A percentile compares a stretch with the other conserved stretches of the same genome.
Conservation (phyloP, 495 filamentous ascomycete species). For the Margaritispora aquatica region DNA sequence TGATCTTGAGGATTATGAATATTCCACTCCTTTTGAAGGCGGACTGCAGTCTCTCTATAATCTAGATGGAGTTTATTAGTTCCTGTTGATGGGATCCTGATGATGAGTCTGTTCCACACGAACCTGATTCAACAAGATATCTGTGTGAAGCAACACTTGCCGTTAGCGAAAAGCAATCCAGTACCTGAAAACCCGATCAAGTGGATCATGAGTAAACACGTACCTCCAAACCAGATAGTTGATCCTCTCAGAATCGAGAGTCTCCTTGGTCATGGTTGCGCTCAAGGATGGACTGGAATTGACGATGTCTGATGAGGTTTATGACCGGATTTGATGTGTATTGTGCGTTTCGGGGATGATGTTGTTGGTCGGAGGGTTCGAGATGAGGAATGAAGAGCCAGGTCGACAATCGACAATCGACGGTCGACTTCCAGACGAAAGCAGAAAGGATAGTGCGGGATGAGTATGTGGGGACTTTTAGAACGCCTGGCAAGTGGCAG, state of each 20-base stretch:
- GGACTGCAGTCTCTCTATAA: conserved; percentile 68
- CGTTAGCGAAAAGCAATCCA: conserved; percentile 19
- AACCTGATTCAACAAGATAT: conserved; percentile 88
- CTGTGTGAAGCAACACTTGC: conserved; percentile 37
- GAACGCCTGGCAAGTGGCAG: conserved; percentile 3
- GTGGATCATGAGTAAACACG: conserved; percentile 32
- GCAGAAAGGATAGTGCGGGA: conserved; percentile 16
- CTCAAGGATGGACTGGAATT: conserved; percentile 26
- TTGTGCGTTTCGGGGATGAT: conserved; percentile 24
- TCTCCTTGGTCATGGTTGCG: conserved; percentile 46
- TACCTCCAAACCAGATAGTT: conserved; percentile 99
- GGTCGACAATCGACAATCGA: conserved; percentile 16
- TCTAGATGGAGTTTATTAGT: conserved; percentile 31
- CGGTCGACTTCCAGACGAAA: too few species aligned
- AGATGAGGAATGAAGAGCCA: conserved; percentile 31
- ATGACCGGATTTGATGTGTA: neutral
- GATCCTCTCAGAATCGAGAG: conserved; percentile 84
- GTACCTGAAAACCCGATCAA: conserved; percentile 20
- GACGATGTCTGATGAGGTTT: conserved; percentile 6
- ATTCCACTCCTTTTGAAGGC: conserved; percentile 76
- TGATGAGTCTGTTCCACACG: conserved; percentile 23
- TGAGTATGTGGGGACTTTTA: conserved; percentile 10
- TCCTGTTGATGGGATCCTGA: conserved; percentile 25
- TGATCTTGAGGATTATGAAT: conserved; percentile 61
- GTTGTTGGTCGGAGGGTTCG: conserved; percentile 20